Evolutionary conservation across 257 asterid genomes (phyloP).

Genomic region (Fraxinus pennsylvanica): DNA sequence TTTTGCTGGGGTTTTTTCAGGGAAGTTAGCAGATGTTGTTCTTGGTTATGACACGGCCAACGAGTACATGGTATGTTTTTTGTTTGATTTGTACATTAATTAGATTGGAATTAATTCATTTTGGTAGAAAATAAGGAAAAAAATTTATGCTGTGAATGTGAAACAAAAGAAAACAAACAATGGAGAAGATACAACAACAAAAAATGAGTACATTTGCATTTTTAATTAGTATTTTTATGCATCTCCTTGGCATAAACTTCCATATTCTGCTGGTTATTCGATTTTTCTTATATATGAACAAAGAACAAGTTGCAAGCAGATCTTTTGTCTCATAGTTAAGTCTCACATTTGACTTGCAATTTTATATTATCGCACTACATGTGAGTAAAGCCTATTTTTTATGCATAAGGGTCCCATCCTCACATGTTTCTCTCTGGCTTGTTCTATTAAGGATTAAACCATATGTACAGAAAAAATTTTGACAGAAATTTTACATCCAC

Average conservation of each 20-base stretch:
- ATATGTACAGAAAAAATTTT: too few relatives aligned
- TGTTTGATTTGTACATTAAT: neutral
- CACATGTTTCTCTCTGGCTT: too few relatives aligned
- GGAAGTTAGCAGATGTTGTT: constrained; percentile 65
- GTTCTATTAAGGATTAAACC: too few relatives aligned
- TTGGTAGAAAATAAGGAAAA: neutral
- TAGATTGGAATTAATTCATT: neutral
- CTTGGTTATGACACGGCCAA: constrained; percentile 74
- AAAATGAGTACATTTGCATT: neutral
- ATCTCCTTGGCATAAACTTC: neutral
- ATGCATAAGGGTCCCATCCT: neutral
- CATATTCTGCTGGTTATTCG: neutral
- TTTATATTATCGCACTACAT: too few relatives aligned
- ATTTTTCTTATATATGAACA: neutral
- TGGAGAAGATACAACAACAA: neutral
- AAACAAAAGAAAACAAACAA: neutral
- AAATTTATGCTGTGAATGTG: neutral
- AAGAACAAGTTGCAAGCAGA: neutral
- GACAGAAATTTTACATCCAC: too few relatives aligned
- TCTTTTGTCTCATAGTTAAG: neutral
- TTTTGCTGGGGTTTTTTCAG: constrained; percentile 29
- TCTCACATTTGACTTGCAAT: neutral
- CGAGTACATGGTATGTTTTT: constrained; percentile 51
- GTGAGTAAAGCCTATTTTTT: neutral
- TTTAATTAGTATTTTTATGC: neutral